phyloP scores from a whole-genome alignment of 2,329 filamentous ascomycete species.

The Microcyclospora pomicola region DNA sequence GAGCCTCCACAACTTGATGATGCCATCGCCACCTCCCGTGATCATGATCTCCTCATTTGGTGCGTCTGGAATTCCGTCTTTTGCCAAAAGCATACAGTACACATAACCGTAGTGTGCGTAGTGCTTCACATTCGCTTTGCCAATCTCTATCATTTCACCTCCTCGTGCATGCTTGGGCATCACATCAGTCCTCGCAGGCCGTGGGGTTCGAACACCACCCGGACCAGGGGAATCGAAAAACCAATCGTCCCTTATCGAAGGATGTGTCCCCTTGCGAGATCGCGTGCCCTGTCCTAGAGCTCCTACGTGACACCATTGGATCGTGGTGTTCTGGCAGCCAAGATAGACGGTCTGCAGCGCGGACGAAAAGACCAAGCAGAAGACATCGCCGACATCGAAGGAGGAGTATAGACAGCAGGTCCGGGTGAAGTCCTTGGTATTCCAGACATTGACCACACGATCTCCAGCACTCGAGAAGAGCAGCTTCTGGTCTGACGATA shows the following conservation, averaged over 20 bases:
- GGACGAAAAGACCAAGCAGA: constrained; percentile 80
- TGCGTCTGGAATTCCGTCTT: constrained; percentile 54
- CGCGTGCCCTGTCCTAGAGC: constrained; percentile 5
- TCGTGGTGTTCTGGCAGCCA: constrained; percentile 85
- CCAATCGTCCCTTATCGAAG: constrained; percentile 71
- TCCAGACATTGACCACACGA: constrained; percentile 90
- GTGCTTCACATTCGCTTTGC: constrained; percentile 63
- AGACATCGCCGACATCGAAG: constrained; percentile 90
- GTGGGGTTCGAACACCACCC: constrained; percentile 64
- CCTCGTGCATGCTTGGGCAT: constrained; percentile 37
- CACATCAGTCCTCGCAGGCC: constrained; percentile 45
- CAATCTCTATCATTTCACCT: constrained; percentile 63
- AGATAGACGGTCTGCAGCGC: constrained; percentile 73
- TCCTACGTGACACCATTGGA: constrained; percentile 65
- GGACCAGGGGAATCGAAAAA: constrained; percentile 90
- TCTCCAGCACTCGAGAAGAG: constrained; percentile 91
- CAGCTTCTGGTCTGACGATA: constrained; percentile 60
- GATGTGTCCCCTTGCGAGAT: constrained; percentile 31
- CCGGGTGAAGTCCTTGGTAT: constrained; percentile 57
- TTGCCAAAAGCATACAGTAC: constrained; percentile 84
- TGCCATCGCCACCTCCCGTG: constrained; percentile 84
- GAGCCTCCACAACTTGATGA: constrained; percentile 85
- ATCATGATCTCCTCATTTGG: constrained; percentile 68
- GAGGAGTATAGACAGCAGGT: constrained; percentile 84
- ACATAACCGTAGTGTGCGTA: constrained; percentile 95